Base-by-base conservation (phyloP, 768 basidiomycete species). In the Suillus occidentalis region DNA sequence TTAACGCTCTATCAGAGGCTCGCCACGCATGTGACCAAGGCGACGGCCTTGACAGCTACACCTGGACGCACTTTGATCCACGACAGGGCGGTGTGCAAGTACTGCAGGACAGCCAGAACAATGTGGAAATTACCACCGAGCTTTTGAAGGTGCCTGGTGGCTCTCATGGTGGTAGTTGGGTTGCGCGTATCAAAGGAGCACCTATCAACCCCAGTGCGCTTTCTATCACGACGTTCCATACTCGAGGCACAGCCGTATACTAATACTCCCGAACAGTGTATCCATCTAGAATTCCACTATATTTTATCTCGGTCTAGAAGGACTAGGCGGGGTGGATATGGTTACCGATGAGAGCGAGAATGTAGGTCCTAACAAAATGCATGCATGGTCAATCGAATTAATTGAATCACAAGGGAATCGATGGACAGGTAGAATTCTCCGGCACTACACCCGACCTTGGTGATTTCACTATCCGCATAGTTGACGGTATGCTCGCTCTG, bases 21-120 rank as follows among this genome's bases (percentile, higher is more conserved):
- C 88, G 96, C 3, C 94, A 97, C 79, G 85, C 91, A 6, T 95
- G 95, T 72, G 94, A 97, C 69, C 94, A 97, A 73, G 87, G 85
- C 6, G 95, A 97, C 72, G 87, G 85, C 2, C 81, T 98, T 43
- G 84, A 88, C 65, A 83, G 82, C 45, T 98, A 97, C 76, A 89
- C 91, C 25, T 98, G 92, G 89, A 91, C 91, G 2, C 84, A 87
- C 69, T 96, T 93, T 72, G 95, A 97, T 75, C 81, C 92, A 22
- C 87, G 94, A 25, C 85, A 90, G 72, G 94, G 92, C 55, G 94
- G 94, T 58, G 85, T 92, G 31, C 92, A 98, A 76, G 86, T 94
- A 61, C 80, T 98, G 59, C 84, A 87, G 64, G 96, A 98, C 74
- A 80, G 84, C 36, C 74, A 78, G 64, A 97, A 97, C 76, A 97